Evolutionary conservation across 192 early-diverging fungal genomes (phyloP), one percentile per base, ranked within the genome.

Genomic region (Nowakowskiella sp.): DNA sequence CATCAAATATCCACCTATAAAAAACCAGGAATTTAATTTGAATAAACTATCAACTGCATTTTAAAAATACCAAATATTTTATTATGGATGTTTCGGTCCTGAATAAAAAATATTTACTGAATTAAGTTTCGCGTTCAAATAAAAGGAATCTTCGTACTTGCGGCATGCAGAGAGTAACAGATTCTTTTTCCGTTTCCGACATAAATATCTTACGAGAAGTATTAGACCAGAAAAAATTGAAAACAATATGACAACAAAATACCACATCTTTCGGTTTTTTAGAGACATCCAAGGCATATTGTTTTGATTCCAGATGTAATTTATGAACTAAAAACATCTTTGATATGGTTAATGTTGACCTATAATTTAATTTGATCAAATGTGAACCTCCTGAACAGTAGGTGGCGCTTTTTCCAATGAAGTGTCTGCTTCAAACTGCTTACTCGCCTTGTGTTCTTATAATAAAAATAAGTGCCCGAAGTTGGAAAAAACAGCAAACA

Each of bases 51-150:
- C 23, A 23, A 13, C 53, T 33, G 30, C 31, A 30, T 46, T 66
- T 30, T 16, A 27, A n/a, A 27, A 6, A 61, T 78, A 33, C 87
- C 85, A 73, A 87, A 89, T 1, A 85, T 76, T 49, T 84, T 84
- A 49, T 80, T 75, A 56, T 92, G 83, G 24, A 91, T 76, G 44
- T 92, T 91, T 27, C 85, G 83, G 28, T 88, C 83, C 44, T 77
- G 45, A 5, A 49, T 19, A 3, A 13, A 19, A 39, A 39, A 39
- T n/a, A n/a, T n/a, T n/a, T n/a, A n/a, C n/a, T n/a, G 36, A 19
- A 19, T 39, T 39, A 39, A 19, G 47, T 19, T 49, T 19, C 39
- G 16, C 19, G 47, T 5, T 39, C 10, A 39, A n/a, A 10, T 10
- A 39, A 10, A 13, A 13, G 10, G 36, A 13, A 39, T 19, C 36